These are phyloP conservation scores for Alliaria petiolata DNA, from an alignment of 345 rosid genomes.

Conservation along the genomic window DNA sequence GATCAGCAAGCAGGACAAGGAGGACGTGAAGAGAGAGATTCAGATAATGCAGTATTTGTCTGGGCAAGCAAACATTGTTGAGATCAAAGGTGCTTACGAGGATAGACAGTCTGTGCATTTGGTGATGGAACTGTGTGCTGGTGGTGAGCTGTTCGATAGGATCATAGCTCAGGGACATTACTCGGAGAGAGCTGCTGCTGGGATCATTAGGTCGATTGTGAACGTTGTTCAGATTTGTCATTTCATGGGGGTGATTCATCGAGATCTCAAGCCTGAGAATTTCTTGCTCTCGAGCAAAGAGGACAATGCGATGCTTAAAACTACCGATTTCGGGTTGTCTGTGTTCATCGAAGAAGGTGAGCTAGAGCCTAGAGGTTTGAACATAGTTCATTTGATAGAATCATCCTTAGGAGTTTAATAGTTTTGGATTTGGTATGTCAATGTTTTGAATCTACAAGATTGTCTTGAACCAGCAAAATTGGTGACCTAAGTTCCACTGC, in stretches of 20 bases:
- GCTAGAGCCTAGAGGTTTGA: not conserved
- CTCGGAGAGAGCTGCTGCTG: conserved; percentile 76
- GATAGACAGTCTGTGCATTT: conserved; percentile 73
- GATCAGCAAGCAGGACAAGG: conserved; percentile 53
- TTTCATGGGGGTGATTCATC: conserved; percentile 84
- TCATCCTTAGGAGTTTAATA: not conserved
- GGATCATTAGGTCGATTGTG: conserved; percentile 53
- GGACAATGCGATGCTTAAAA: conserved; percentile 63
- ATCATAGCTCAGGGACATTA: conserved; percentile 75
- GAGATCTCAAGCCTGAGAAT: conserved; percentile 93
- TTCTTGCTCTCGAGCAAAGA: conserved; percentile 69
- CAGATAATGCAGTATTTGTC: conserved; percentile 84
- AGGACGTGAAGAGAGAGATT: conserved; percentile 72
- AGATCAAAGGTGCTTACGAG: conserved; percentile 72
- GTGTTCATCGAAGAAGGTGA: conserved; percentile 84
- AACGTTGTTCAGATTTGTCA: conserved; percentile 84
- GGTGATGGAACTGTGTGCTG: conserved; percentile 89
- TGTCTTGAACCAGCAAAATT: not conserved
- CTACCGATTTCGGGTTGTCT: conserved; percentile 83
- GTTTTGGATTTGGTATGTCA: no score
- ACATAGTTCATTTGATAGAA: not conserved
- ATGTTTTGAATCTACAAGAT: not conserved
- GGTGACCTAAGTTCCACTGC: no score
- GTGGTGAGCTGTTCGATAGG: conserved; percentile 86
- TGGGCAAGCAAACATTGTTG: conserved; percentile 77